Base-by-base conservation (phyloP, 352 stramenopile species). In the Lagenidium giganteum region DNA sequence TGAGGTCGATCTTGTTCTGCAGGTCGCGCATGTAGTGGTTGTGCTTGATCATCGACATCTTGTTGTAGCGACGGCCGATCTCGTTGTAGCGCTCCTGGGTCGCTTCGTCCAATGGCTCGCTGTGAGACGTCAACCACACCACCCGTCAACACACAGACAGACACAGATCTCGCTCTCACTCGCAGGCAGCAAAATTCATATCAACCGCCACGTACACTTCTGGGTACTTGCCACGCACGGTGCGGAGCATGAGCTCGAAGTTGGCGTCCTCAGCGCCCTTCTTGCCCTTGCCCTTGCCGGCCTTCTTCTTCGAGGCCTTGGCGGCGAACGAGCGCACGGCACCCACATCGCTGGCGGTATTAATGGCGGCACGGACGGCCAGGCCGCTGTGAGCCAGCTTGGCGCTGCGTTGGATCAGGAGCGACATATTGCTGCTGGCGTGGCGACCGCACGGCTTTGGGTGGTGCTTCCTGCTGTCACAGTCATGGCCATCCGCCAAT, bases 1-100 rank as follows among this genome's bases (percentile, higher is more conserved):
- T 94, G 30, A 96, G 67, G 60, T 95, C 83, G 54, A 96, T 93
- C 72, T 96, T 96, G 48, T 71, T 93, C 62, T 93, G 84, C 57
- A 96, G 37, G 64, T 94, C 81, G 41, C 78, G 74, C 80, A 92
- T 92, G 26, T 84, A 56, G 66, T 91, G 70, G 67, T 94, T 95
- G 75, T 94, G 83, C 66, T 70, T 67, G 38, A 92, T 86, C 39
- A 61, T 68, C 41, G 55, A 87, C 78, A 89, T 84, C 14, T 33
- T 33, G 61, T 95, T 94, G 65, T 80, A 95, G 42, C 69, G 74
- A 42, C 67, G 81, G 21, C 75, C 85, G 31, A 95, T 87, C 51
- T 88, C 80, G 47, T 83, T 68, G 58, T 87, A 75, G 29, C 70
- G 67, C 59, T 74, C 55, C 57, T 83, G 66, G 44, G 95, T 77